A percentile compares a stretch with the other conserved stretches of the same genome.
Conservation (phyloP, 2,329 filamentous ascomycete species). For the Acephala macrosclerotiorum region DNA sequence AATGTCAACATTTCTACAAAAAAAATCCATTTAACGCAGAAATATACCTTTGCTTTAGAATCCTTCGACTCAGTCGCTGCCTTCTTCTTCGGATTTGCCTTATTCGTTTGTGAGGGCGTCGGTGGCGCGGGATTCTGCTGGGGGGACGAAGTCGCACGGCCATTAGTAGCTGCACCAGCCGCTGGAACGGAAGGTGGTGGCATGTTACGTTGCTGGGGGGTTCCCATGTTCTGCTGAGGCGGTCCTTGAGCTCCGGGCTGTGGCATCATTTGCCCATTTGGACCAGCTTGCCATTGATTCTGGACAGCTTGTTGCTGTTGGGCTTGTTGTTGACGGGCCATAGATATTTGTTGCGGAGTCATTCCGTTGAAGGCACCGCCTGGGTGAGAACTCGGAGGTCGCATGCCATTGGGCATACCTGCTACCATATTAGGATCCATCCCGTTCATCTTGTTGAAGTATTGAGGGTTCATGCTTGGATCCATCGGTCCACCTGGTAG, state of each 20-base stretch:
- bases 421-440: conserved; percentile 61
- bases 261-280: conserved; percentile 54
- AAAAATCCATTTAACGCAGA: conserved; percentile 43
- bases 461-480: conserved; percentile 64
- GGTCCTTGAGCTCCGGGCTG: conserved; percentile 49
- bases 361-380: conserved; percentile 57
- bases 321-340: conserved; percentile 59
- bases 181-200: conserved; percentile 69
- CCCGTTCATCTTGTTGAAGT: conserved; percentile 60
- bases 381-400: conserved; percentile 74
- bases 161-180: conserved; percentile 57
- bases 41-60: conserved; percentile 72
- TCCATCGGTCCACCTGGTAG: conserved; percentile 62
- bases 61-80: conserved; percentile 77
- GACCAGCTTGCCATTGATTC: conserved; percentile 43
- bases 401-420: conserved; percentile 70
- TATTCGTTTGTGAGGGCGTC: conserved; percentile 76
- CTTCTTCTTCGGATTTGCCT: conserved; percentile 82
- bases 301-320: conserved; percentile 41
- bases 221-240: conserved; percentile 54
- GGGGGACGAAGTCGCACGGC: conserved; percentile 67
- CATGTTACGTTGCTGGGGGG: conserved; percentile 76
- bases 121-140: conserved; percentile 73
- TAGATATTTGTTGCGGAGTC: conserved; percentile 55
- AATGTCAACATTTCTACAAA: conserved; percentile 46